These are phyloP conservation scores for Mariannaea elegans DNA, from an alignment of 2,329 filamentous ascomycete species.

Conservation along the genomic window DNA sequence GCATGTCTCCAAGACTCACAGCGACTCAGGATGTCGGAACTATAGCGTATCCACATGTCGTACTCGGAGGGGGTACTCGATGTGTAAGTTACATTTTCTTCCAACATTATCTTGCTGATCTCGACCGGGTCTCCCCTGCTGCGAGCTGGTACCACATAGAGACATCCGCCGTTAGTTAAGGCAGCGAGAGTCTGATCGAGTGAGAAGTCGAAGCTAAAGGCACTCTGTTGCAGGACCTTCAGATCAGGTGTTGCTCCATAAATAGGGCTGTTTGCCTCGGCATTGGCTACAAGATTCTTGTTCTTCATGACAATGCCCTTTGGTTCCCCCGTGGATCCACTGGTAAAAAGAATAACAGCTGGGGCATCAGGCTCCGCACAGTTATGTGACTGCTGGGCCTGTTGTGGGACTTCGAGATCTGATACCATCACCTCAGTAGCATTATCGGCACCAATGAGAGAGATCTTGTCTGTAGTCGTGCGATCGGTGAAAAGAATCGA, in stretches of 20 bases:
- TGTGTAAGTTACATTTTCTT: neutral
- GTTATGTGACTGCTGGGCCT: neutral
- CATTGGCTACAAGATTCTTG: neutral
- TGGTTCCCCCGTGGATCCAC: neutral
- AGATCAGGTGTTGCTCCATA: too few relatives aligned
- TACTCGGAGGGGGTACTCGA: neutral
- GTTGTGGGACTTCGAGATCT: neutral
- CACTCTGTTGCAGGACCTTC: neutral
- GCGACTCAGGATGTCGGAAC: neutral
- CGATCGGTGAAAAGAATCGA: neutral
- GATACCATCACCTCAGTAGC: neutral
- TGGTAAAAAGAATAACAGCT: constrained; percentile 1
- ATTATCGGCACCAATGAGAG: neutral
- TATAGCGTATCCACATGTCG: neutral
- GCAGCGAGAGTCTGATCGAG: neutral
- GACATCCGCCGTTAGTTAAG: neutral
- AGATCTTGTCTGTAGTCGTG: neutral
- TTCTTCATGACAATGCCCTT: neutral
- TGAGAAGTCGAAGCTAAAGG: neutral
- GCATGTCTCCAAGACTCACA: neutral
- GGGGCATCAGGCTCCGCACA: neutral
- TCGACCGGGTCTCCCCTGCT: neutral
- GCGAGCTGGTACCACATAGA: neutral
- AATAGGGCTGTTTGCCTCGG: neutral
- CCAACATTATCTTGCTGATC: neutral